Conservation (phyloP, 495 filamentous ascomycete genomes). For the Daldinia decipiens region DNA sequence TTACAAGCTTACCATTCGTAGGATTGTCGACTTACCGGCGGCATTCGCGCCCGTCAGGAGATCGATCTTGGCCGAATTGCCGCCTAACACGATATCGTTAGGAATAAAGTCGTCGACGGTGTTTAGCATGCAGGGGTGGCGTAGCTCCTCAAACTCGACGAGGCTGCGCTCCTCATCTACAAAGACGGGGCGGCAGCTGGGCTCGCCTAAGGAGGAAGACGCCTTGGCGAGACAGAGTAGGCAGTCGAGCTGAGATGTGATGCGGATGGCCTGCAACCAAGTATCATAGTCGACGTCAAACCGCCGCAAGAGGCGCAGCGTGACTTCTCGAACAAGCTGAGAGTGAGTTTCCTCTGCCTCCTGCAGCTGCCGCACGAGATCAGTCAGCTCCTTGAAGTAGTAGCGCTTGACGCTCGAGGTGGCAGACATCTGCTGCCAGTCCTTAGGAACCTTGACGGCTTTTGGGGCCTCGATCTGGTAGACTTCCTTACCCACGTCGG, state of each 20-base stretch:
- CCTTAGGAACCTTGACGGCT: conserved; percentile 84
- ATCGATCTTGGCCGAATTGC: conserved; percentile 81
- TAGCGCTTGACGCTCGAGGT: conserved; percentile 92
- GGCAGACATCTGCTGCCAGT: conserved; percentile 96
- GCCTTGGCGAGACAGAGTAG: conserved; percentile 91
- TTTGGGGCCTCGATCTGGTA: conserved; percentile 94
- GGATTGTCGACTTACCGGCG: conserved; percentile 97
- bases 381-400: conserved; percentile 86
- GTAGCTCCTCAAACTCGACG: conserved; percentile 88
- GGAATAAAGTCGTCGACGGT: conserved; percentile 95
- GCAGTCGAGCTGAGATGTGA: conserved; percentile 93
- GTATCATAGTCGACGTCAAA: conserved; percentile 87
- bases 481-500: conserved; percentile 94
- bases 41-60: conserved; percentile 97
- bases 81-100: conserved; percentile 91
- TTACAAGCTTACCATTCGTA: conserved; percentile 80
- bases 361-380: conserved; percentile 83
- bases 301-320: conserved; percentile 81
- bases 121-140: conserved; percentile 92
- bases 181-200: conserved; percentile 88
- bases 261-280: conserved; percentile 89
- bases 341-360: conserved; percentile 95
- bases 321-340: conserved; percentile 90
- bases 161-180: conserved; percentile 85
- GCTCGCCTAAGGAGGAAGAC: conserved; percentile 81